Conservation (phyloP, 768 basidiomycete species). For the Tephrocybe sp. region DNA sequence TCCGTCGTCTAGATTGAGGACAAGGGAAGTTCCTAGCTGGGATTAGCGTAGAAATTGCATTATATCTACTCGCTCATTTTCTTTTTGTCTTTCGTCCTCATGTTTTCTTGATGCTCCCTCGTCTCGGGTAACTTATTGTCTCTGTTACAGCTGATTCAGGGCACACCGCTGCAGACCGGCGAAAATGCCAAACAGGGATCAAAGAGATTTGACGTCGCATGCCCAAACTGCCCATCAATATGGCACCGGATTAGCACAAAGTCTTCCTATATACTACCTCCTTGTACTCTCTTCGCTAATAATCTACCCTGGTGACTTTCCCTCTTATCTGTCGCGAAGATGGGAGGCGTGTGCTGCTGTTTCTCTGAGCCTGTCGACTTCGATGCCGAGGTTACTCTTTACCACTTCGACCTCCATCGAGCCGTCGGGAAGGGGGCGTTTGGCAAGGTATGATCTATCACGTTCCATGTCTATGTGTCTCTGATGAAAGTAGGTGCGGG, state of each 20-base stretch:
- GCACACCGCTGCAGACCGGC: neutral
- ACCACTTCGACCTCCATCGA: conserved; percentile 94
- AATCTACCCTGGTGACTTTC: conserved; percentile 27
- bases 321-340: conserved; percentile 39
- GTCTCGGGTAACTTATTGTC: conserved; percentile 16
- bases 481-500: conserved; percentile 68
- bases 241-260: conserved; percentile 20
- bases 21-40: neutral
- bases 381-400: conserved; percentile 83
- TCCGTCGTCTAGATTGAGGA: neutral
- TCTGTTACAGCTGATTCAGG: conserved; percentile 8
- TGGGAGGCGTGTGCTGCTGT: conserved; percentile 56
- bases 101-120: conserved; percentile 13
- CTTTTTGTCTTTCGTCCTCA: conserved; percentile 21
- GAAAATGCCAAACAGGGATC: conserved; percentile 25
- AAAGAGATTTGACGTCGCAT: conserved; percentile 20
- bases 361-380: conserved; percentile 83
- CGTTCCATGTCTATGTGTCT: conserved; percentile 1
- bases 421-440: conserved; percentile 98
- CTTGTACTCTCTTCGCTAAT: conserved; percentile 40
- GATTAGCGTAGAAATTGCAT: conserved; percentile 3
- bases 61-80: neutral
- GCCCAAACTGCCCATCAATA: conserved; percentile 13
- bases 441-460: conserved; percentile 73
- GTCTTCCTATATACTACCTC: conserved; percentile 21